Base-by-base conservation (phyloP, 148 eudicot genomes). In the Polygonum aviculare region DNA sequence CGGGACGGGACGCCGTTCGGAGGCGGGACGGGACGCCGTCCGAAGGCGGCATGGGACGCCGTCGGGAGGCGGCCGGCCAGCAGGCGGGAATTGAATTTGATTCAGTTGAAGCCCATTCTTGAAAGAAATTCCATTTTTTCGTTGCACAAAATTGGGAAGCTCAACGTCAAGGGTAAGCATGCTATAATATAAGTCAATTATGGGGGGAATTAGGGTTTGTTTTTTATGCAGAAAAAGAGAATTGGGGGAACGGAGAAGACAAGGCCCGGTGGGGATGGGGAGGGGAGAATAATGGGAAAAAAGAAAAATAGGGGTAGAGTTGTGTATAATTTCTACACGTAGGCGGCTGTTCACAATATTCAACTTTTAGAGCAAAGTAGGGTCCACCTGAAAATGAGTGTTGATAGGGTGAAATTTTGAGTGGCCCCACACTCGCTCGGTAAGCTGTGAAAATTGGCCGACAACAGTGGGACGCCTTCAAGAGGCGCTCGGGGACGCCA, bases 311-410 rank as follows among this genome's bases (percentile, higher is more conserved):
- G 1, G 36, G 7, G 5, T 15, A 0, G 71, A 15, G 41, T 36
- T 10, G 72, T 67, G 72, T 36, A 44, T 36, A 36, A 36, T 36
- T 67, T 67, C 72, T 67, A 67, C 72, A 67, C 15, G 72, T 67
- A 67, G 44, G 72, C 72, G 72, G 72, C 72, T 67, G 72, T 15
- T 60, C 72, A 36, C 16, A 5, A 22, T 22, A 22, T 22, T 67
- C 44, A 36, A 67, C 10, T 35, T 52, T 60, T 60, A 14, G 36
- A 60, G 22, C 44, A 67, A 44, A 36, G 72, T 67, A 21, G 72
- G 72, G 72, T 67, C 72, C 19, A 1, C 19, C 5, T 67, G 21
- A 36, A 35, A 14, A 36, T 10, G 44, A 60, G 15, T 22, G 67
- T 22, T 22, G 36, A 60, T 14, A 33, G n/a, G 69, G 69, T 62